phyloP scores from a whole-genome alignment of 192 early-diverging fungal genomes.

The Globomyces pollinis-pini region DNA sequence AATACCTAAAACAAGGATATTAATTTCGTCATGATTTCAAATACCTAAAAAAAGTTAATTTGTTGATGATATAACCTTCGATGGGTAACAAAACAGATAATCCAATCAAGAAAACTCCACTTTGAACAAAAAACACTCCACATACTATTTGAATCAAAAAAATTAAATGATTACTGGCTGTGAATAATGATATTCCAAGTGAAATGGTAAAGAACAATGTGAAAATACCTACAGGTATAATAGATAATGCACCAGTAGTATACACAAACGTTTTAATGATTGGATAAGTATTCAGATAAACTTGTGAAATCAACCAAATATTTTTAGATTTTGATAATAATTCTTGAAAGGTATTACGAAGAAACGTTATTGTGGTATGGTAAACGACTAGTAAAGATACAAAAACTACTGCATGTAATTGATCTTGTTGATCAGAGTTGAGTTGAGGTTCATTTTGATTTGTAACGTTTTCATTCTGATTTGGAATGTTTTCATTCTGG shows the following conservation, averaged over 20 bases:
- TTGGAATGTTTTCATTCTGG: no score
- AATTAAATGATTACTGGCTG: background rate
- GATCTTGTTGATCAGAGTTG: background rate
- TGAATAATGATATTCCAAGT: background rate
- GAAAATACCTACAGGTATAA: constrained; percentile 6
- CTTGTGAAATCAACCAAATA: background rate
- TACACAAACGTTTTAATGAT: constrained; percentile 4
- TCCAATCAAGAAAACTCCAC: background rate
- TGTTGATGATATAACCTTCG: no score
- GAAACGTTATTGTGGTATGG: background rate
- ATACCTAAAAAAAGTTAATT: no score
- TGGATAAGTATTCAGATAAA: constrained; percentile 5
- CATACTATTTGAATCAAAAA: background rate
- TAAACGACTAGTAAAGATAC: background rate
- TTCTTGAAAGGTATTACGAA: background rate
- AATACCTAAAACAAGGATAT: no score
- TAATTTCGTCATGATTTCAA: no score
- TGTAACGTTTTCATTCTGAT: no score
- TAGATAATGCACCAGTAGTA: constrained; percentile 7
- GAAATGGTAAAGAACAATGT: background rate
- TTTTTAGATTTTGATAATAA: background rate
- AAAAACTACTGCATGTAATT: background rate
- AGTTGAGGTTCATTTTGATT: background rate
- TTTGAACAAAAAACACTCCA: background rate
- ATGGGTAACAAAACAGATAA: constrained; percentile 4